Conservation (phyloP, 176 grass and related monocot species). For the Areca catechu region DNA sequence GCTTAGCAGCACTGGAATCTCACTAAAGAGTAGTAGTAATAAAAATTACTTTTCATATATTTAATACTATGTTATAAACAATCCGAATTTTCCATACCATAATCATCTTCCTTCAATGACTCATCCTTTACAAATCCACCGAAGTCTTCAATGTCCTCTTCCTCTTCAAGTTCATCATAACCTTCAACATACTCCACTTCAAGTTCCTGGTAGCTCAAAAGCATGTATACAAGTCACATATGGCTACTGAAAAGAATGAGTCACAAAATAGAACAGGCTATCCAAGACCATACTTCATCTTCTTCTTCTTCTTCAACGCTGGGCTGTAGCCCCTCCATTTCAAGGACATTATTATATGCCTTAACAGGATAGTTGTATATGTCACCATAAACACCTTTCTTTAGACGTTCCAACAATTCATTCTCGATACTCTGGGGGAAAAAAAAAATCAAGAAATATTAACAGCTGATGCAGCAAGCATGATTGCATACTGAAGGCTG, state of each 20-base stretch:
- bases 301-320: conserved; percentile 44
- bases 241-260: neutral
- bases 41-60: no score
- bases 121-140: conserved; percentile 25
- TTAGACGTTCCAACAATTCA: conserved; percentile 79
- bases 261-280: conserved; percentile 16
- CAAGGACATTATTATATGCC: conserved; percentile 37
- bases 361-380: conserved; percentile 59
- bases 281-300: conserved; percentile 27
- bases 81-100: conserved; percentile 13
- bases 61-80: no score
- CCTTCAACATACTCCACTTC: conserved; percentile 78
- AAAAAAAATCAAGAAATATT: neutral
- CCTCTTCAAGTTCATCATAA: conserved; percentile 51
- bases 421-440: conserved; percentile 73
- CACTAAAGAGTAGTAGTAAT: no score
- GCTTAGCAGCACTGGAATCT: no score
- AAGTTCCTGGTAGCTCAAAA: conserved; percentile 25
- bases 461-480: neutral
- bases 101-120: conserved; percentile 21
- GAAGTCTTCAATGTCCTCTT: conserved; percentile 89
- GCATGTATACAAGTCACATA: neutral
- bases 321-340: conserved; percentile 27
- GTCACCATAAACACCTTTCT: conserved; percentile 80
- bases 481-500: neutral